These are phyloP conservation scores for Ambrosia trifida DNA, from an alignment of 129 eudicot genomes.

Conservation along the genomic window DNA sequence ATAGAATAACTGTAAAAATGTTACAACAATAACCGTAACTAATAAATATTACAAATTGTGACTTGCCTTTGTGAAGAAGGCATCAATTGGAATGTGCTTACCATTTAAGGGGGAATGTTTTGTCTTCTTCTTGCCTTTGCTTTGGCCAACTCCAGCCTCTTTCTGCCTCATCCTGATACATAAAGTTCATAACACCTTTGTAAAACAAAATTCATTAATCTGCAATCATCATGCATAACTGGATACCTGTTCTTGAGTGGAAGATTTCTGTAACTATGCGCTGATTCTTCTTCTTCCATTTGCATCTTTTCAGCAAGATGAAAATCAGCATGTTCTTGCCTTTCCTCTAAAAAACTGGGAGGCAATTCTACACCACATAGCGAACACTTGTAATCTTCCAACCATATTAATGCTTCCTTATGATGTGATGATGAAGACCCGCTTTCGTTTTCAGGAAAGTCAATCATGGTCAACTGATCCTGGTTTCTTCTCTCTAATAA, in stretches of 20 bases:
- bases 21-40: neutral
- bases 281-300: constrained; percentile 75
- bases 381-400: constrained; percentile 80
- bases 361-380: constrained; percentile 87
- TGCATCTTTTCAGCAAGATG: constrained; percentile 88
- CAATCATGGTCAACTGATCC: constrained; percentile 19
- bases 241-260: constrained; percentile 49
- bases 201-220: neutral
- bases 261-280: constrained; percentile 23
- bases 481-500: constrained; percentile 27
- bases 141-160: constrained; percentile 39
- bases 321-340: constrained; percentile 94
- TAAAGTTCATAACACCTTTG: neutral
- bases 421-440: constrained; percentile 48
- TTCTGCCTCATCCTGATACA: constrained; percentile 48
- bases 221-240: neutral
- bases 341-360: constrained; percentile 73
- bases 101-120: constrained; percentile 52
- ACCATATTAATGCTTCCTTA: constrained; percentile 53
- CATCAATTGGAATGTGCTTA: constrained; percentile 66
- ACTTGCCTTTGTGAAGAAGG: constrained; percentile 57
- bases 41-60: constrained; percentile 30
- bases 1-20: neutral
- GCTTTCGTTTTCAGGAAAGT: constrained; percentile 32
- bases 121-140: constrained; percentile 64